Evolutionary conservation across 1,284 basidiomycete species (phyloP).

Genomic region (Ustilago trichophora): DNA sequence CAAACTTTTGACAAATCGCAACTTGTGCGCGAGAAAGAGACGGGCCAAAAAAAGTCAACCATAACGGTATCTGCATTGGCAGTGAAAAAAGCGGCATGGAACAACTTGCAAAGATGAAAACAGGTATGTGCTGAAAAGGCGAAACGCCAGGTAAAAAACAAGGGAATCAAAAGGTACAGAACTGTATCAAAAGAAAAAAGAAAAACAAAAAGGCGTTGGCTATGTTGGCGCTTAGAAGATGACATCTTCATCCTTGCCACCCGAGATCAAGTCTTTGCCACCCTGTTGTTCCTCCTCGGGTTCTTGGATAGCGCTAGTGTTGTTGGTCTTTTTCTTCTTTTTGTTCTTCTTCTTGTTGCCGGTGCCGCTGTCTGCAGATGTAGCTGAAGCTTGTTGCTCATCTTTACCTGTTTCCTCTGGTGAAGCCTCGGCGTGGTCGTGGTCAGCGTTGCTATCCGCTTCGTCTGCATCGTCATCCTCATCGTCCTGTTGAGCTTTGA

Average conservation of each 20-base stretch:
- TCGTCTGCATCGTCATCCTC: constrained; percentile 7
- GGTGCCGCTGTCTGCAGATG: too few relatives aligned
- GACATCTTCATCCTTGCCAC: constrained; percentile 65
- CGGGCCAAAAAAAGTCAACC: too few relatives aligned
- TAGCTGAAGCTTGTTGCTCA: neutral
- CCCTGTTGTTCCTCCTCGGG: constrained; percentile 15
- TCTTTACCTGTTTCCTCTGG: neutral
- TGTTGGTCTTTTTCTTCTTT: constrained; percentile 13
- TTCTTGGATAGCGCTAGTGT: neutral
- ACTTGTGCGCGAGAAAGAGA: neutral
- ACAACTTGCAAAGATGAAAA: neutral
- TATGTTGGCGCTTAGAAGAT: constrained; percentile 63
- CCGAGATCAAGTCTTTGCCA: constrained; percentile 55
- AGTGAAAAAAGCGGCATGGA: neutral
- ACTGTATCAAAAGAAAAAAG: too few relatives aligned
- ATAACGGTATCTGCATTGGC: too few relatives aligned
- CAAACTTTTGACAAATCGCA: too few relatives aligned
- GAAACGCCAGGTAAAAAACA: neutral
- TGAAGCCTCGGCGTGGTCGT: neutral
- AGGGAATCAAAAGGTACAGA: neutral
- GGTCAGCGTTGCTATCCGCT: constrained; percentile 1
- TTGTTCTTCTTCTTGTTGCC: constrained; percentile 25
- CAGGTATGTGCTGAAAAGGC: constrained; percentile 1
- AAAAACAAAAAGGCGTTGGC: too few relatives aligned
- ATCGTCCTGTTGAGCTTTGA: constrained; percentile 4